phyloP scores from a whole-genome alignment of 2,329 filamentous ascomycete species.

The Penicillium crustosum region DNA sequence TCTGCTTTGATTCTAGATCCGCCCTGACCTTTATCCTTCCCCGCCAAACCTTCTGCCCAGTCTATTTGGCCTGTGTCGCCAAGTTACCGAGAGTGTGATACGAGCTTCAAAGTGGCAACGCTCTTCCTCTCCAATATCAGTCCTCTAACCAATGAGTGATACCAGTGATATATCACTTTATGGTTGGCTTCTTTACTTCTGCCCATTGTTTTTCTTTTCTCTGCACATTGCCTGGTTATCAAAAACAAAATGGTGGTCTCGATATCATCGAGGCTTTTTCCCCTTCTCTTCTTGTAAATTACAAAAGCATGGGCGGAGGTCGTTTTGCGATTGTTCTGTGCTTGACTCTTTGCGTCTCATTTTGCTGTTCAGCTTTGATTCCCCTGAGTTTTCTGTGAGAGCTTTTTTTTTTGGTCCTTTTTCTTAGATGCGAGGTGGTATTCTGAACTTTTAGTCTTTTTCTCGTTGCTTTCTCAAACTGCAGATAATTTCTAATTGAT shows the following conservation, averaged over 20 bases:
- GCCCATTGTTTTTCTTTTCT: slow-evolving; percentile 7
- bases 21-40: not conserved
- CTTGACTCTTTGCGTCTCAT: slow-evolving; percentile 18
- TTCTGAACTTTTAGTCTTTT: slow-evolving; percentile 7
- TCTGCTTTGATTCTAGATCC: slow-evolving; percentile 23
- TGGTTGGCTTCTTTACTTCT: not conserved
- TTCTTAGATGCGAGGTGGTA: slow-evolving; percentile 21
- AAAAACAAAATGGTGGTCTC: slow-evolving; percentile 15
- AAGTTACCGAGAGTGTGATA: slow-evolving; percentile 1
- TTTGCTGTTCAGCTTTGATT: slow-evolving; percentile 22
- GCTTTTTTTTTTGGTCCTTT: slow-evolving; percentile 7
- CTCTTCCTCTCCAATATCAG: not conserved
- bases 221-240: slow-evolving; percentile 16
- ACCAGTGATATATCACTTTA: not conserved
- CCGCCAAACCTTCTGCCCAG: not conserved
- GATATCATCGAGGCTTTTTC: slow-evolving; percentile 11
- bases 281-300: slow-evolving; percentile 33
- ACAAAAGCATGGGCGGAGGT: slow-evolving; percentile 38
- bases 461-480: slow-evolving; percentile 4
- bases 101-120: not conserved
- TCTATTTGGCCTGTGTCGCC: not conserved
- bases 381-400: slow-evolving; percentile 19
- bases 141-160: not conserved
- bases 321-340: slow-evolving; percentile 16
- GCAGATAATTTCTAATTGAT: slow-evolving; percentile 21